Percentiles rank a stretch among this genome's conserved stretches.
These are phyloP conservation scores for Cucurbita maxima DNA, from an alignment of 306 rosid genomes.

Conservation along the genomic window DNA sequence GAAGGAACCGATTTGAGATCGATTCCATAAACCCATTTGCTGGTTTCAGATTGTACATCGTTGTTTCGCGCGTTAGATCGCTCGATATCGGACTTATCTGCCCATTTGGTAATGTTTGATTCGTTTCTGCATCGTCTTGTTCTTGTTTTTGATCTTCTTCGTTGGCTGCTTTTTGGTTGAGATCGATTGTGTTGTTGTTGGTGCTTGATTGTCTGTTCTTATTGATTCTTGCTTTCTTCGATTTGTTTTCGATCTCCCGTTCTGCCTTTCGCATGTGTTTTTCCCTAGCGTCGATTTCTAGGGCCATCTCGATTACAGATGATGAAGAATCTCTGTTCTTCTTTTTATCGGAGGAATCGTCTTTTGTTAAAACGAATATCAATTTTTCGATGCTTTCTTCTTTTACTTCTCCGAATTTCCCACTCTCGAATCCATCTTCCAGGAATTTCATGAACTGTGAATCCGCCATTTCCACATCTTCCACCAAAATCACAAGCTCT, in stretches of 20 bases:
- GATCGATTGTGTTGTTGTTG: constrained; percentile 52
- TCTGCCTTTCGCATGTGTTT: constrained; percentile 49
- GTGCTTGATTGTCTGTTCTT: constrained; percentile 50
- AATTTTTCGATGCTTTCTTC: constrained; percentile 20
- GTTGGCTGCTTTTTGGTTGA: constrained; percentile 38
- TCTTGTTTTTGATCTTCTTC: constrained; percentile 11
- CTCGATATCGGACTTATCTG: constrained; percentile 47
- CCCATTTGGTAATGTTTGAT: not conserved
- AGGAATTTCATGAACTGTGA: constrained; percentile 41
- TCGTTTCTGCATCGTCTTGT: constrained; percentile 18
- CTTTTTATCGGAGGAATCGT: constrained; percentile 11
- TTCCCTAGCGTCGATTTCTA: constrained; percentile 24
- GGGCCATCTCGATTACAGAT: constrained; percentile 31
- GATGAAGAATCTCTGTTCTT: constrained; percentile 13
- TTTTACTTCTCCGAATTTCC: constrained; percentile 35
- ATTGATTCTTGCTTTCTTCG: constrained; percentile 30
- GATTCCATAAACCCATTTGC: constrained; percentile 33
- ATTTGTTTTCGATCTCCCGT: constrained; percentile 35
- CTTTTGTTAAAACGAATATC: constrained; percentile 43
- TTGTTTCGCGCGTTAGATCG: constrained; percentile 50
- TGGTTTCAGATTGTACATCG: constrained; percentile 13
- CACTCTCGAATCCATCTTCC: constrained; percentile 36
- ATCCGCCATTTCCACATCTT: constrained; percentile 56
- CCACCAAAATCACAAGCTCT: constrained; percentile 51
- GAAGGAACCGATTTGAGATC: constrained; percentile 32